Base-by-base conservation (phyloP, 78 protist species). In the Tieghemostelium lacteum region DNA sequence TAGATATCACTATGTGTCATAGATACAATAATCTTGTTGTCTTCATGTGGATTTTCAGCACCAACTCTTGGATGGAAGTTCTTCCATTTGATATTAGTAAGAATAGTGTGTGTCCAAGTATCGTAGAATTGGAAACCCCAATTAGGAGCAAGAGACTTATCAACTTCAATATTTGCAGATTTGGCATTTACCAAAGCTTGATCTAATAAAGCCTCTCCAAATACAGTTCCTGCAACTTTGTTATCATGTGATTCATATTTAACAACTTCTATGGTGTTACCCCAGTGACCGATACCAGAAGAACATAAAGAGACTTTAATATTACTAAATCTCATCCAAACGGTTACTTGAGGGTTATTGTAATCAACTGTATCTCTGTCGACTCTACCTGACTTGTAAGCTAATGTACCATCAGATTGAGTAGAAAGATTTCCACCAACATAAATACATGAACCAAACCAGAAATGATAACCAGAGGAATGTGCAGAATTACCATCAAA, bases 51-150 rank as follows among this genome's bases (percentile, higher is more conserved):
- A 7, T 24, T 37, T 0, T 3, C 60, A 17, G 72, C 16, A 29
- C 3, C 31, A 24, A 34, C 20, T 29, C 37, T 16, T 2, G 88
- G 28, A 26, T 34, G 6, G 40, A 87, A 92, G 67, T 92, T 92
- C 33, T 73, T 36, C 19, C 50, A 87, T 7, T 74, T 92, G 1
- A 85, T 49, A 33, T 92, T 61, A 16, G 93, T 31, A 10, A 92
- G 12, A 45, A 92, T 85, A 4, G 94, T 87, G 24, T 87, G 73
- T 5, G 64, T 67, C 7, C 33, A 89, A 0, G 93, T 92, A 63
- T 94, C 96, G 29, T 94, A 94, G 26, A 92, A 91, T 69, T 94
- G 94, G 93, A 94, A 94, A 17, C 96, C 96, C n/a, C n/a, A n/a
- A n/a, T n/a, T n/a, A n/a, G n/a, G n/a, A n/a, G n/a, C n/a, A n/a